Evolutionary conservation across 805 yeast species (phyloP).

Genomic region (Candida mattraensis): DNA sequence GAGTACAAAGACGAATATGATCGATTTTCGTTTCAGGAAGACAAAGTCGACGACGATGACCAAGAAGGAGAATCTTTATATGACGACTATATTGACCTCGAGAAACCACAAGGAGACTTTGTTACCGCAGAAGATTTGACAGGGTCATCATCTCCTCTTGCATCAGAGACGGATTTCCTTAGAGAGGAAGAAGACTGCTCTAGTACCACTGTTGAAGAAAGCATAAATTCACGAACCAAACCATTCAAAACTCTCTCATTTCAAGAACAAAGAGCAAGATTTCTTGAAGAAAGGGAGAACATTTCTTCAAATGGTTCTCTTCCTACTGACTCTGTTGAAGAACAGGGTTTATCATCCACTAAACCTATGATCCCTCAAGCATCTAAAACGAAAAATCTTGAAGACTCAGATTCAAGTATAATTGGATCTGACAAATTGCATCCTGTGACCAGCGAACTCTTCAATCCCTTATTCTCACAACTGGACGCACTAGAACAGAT

Average conservation of each 20-base stretch:
- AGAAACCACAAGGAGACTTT: slow-evolving; percentile 1
- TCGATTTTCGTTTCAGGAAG: slow-evolving; percentile 17
- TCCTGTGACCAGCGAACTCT: slow-evolving; percentile 52
- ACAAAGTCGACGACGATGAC: slow-evolving; percentile 5
- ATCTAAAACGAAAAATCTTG: no score
- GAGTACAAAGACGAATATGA: slow-evolving; percentile 25
- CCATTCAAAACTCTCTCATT: slow-evolving; percentile 21
- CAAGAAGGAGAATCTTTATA: slow-evolving; percentile 8
- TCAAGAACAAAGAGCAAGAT: slow-evolving; percentile 22
- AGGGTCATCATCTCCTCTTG: slow-evolving; percentile 30
- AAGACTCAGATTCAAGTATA: no score
- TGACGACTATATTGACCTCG: slow-evolving; percentile 5
- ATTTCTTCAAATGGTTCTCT: slow-evolving; percentile 12
- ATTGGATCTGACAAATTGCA: slow-evolving; percentile 32
- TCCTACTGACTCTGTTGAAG: slow-evolving; percentile 37
- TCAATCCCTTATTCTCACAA: slow-evolving; percentile 56
- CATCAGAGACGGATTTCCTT: slow-evolving; percentile 17
- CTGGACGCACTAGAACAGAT: slow-evolving; percentile 33
- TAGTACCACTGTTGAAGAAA: slow-evolving; percentile 11
- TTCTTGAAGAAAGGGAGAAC: slow-evolving; percentile 16
- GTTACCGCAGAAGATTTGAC: slow-evolving; percentile 25
- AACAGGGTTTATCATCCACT: slow-evolving; percentile 15
- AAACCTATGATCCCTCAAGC: no score
- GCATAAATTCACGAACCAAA: slow-evolving; percentile 2
- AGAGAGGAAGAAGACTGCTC: slow-evolving; percentile 2